Conservation (phyloP, 768 basidiomycete genomes). For the Pisolithus orientalis region DNA sequence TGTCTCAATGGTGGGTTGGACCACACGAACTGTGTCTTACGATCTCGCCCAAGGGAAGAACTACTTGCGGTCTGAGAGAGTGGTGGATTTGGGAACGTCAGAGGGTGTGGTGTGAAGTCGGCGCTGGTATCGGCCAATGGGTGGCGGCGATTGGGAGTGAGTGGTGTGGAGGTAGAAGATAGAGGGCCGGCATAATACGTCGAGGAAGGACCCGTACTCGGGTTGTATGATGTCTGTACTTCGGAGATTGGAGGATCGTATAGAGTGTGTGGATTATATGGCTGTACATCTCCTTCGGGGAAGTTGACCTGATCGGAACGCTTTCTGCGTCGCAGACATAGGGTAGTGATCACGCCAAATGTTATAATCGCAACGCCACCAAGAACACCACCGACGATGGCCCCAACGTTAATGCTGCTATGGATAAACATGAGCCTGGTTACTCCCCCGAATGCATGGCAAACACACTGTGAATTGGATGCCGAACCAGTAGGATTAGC, state of each 20-base stretch:
- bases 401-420: slow-evolving; percentile 2
- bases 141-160: slow-evolving; percentile 9
- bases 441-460: not conserved
- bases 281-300: not conserved
- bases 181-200: not conserved
- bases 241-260: not conserved
- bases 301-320: slow-evolving; percentile 7
- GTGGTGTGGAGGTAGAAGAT: not conserved
- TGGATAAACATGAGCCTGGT: not conserved
- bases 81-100: not conserved
- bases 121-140: not conserved
- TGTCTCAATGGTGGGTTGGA: slow-evolving; percentile 2
- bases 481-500: not conserved
- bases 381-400: slow-evolving; percentile 12
- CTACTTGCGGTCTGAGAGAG: slow-evolving; percentile 4
- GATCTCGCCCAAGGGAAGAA: not conserved
- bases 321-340: slow-evolving; percentile 9
- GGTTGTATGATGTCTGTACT: not conserved
- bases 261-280: not conserved
- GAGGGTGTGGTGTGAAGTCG: not conserved
- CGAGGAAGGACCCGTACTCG: not conserved
- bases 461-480: slow-evolving; percentile 9
- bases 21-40: slow-evolving; percentile 1
- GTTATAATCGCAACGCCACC: slow-evolving; percentile 6
- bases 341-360: not conserved